Evolutionary conservation across 257 asterid species (phyloP), one percentile per base, ranked within the genome.

Genomic region (Solanum chiquidenum): DNA sequence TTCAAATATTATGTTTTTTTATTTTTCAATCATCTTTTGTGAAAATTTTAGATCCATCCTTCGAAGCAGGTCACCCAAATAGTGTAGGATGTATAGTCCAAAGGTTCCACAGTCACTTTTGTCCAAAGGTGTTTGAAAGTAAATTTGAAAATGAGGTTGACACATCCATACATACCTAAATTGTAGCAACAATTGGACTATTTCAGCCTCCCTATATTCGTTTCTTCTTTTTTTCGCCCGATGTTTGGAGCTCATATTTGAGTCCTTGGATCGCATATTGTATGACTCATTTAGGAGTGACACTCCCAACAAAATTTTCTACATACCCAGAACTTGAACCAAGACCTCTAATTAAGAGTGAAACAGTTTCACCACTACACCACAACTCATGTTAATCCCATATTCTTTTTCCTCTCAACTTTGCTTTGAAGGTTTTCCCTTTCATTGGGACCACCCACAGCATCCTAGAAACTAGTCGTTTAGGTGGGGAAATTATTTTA

Each of bases 191-290:
- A 76, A 55, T 25, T 46, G 40, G 68, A 46, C 85, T 46, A 27
- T 46, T 18, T 46, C 84, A n/a, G 37, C 62, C n/a, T 13, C 37
- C 35, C n/a, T 40, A 20, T 37, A 5, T 55, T 18, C n/a, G 35
- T 38, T 38, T 76, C 0, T 3, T 52, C 1, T 2, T 6, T 52
- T 52, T 52, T 52, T 1, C 3, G 0, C 9, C 6, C 1, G 4
- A 2, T 52, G 2, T 52, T 52, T 2, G 8, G 9, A 16, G 1
- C 8, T 2, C 4, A 6, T 1, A 52, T 2, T 52, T 2, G 0
- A 52, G 7, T 0, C 1, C 3, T 52, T 52, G 9, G 2, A 52
- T 52, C 9, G 1, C 0, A 0, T 1, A 52, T 0, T 2, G 4
- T 3, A 52, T 7, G 9, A 9, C 9, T 52, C 23, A 52, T 52